Base-by-base conservation (phyloP, 441 rosid species). In the Pelargonium myrrhifolium region DNA sequence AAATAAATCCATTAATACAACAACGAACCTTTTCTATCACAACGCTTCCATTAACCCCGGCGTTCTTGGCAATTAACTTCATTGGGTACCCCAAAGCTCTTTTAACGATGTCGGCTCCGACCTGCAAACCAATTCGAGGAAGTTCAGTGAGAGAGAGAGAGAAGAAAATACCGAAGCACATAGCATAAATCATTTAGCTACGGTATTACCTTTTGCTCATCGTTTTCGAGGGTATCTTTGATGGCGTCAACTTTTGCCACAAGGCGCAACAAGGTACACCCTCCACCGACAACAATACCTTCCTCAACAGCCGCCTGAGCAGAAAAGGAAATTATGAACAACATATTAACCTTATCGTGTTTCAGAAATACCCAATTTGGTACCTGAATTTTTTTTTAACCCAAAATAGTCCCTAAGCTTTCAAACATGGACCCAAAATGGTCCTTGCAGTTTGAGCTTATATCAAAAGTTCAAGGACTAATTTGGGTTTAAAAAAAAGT, bases 251-350 rank as follows among this genome's bases (percentile, higher is more conserved):
- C 98, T 82, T 83, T 89, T 2, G 88, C 81, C 20, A 97, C 88
- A 42, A 93, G 93, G 74, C 98, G 82, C 73, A 93, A 74, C 55
- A 93, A 69, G 40, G 96, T 85, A 73, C 97, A 93, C 9, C 97
- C 98, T 40, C 98, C 98, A 65, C 97, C 97, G 71, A 89, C 98
- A 20, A 90, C 97, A 72, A 93, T 89, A 73, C 98, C 98, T 81
- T 93, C 98, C 78, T 93, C 97, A 56, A 93, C 96, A 64, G 98
- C 97, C 0, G 97, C 97, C 78, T 31, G 37, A 31, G 37, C 4
- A 31, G 37, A 31, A 31, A 7, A 31, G 37, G 6, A 31, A 31
- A 31, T 31, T 31, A 31, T 31, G 37, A 31, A 31, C n/a, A n/a
- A 31, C 6, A 31, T 31, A 4, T 3, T 1, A 31, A 31, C 37